These are phyloP conservation scores for Fusarium equiseti DNA, from an alignment of 2,329 filamentous ascomycete species.

Conservation along the genomic window DNA sequence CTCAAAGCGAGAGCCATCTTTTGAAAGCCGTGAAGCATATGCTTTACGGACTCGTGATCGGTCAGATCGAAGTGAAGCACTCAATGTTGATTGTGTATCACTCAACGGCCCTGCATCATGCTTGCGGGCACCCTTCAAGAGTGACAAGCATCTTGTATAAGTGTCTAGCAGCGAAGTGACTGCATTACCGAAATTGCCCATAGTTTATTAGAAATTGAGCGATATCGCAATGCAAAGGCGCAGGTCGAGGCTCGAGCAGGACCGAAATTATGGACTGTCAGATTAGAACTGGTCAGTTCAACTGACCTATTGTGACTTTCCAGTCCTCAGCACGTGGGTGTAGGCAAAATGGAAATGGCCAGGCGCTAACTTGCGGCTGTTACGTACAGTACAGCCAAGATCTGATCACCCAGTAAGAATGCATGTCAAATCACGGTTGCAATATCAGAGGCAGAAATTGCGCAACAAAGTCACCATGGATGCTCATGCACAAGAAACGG, in stretches of 20 bases:
- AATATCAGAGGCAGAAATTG: neutral
- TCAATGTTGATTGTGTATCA: conserved; percentile 45
- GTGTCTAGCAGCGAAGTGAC: conserved; percentile 61
- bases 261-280: neutral
- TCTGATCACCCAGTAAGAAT: neutral
- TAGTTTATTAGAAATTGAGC: conserved; percentile 14
- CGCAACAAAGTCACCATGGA: neutral
- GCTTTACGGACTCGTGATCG: conserved; percentile 57
- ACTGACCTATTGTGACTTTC: neutral
- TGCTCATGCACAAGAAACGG: neutral
- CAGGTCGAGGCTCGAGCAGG: conserved; percentile 15
- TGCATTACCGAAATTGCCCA: conserved; percentile 58
- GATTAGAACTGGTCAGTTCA: neutral
- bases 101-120: conserved; percentile 42
- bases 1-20: conserved; percentile 57
- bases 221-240: conserved; percentile 5
- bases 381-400: neutral
- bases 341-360: conserved; percentile 5
- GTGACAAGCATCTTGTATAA: conserved; percentile 60
- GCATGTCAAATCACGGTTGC: neutral
- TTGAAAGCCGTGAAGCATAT: conserved; percentile 58
- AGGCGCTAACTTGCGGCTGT: conserved; percentile 1
- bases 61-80: conserved; percentile 55
- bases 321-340: conserved; percentile 38
- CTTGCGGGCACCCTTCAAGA: conserved; percentile 54